Base-by-base conservation (phyloP, 108 stramenopile genomes). In the Asterionellopsis glacialis region DNA sequence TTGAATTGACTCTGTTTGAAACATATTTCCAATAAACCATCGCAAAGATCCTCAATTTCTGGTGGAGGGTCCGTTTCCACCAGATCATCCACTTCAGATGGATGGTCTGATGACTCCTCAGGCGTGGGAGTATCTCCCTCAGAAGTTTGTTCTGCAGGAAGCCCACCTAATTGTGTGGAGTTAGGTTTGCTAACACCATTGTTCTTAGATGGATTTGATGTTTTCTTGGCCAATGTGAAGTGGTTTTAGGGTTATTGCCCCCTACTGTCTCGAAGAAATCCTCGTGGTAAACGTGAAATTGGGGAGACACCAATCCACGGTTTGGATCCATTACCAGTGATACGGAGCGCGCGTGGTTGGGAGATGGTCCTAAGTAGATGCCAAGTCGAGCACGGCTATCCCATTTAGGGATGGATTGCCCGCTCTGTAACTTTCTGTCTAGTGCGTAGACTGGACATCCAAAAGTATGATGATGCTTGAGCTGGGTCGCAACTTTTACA, bases 281-380 rank as follows among this genome's bases (percentile, higher is more conserved):
- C 40, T 62, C 51, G 56, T 54, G 57, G 18, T 24, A 23, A 41
- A 66, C 60, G 47, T 71, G 69, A 21, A 59, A 70, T 38, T 70
- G 69, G 0, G 69, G 75, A 28, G 69, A 71, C 1, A 70, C 75
- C 13, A 71, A 23, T 15, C 75, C 69, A 14, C 69, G 66, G 15
- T 1, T 42, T 9, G 51, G 60, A 41, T 48, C 67, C 38, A 70
- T 33, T 11, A 71, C 61, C 22, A 76, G 41, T 25, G 49, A 41
- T 33, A 67, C 54, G 12, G 45, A 51, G 0, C 62, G 16, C 25
- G 70, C 49, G 22, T 68, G 71, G 18, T 40, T 40, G 76, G 61
- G 0, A n/a, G 65, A 67, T 12, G 49, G 61, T n/a, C 70, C 75
- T 9, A 72, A 57, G 45, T 76, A 63, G 42, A 72, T 51, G 0